Percentiles rank a stretch among this genome's conserved stretches.
phyloP scores from a whole-genome alignment of 768 basidiomycete genomes.

The Kwoniella europaea region DNA sequence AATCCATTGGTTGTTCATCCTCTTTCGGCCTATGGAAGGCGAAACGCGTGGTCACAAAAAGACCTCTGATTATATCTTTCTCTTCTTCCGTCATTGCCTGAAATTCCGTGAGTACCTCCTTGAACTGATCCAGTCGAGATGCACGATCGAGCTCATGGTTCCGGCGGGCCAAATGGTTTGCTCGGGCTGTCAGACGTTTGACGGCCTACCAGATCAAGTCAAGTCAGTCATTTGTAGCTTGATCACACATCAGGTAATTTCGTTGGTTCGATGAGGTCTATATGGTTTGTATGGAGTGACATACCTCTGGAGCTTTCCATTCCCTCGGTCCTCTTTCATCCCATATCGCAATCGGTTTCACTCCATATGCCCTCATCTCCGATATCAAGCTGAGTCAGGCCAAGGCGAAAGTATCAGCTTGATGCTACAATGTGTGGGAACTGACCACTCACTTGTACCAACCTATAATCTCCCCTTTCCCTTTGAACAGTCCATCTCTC shows the following conservation, averaged over 20 bases:
- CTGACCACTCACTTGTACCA: conserved; percentile 53
- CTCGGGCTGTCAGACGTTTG: conserved; percentile 30
- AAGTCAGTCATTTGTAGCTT: not conserved
- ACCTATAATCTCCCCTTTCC: conserved; percentile 50
- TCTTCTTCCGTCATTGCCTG: conserved; percentile 25
- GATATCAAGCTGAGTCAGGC: conserved; percentile 36
- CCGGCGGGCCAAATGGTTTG: conserved; percentile 34
- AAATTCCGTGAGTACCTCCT: conserved; percentile 24
- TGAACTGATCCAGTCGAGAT: conserved; percentile 30
- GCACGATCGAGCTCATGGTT: conserved; percentile 43
- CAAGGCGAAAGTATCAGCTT: not conserved
- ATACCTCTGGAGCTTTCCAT: conserved; percentile 56
- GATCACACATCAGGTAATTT: too few species aligned
- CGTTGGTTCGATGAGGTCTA: too few species aligned
- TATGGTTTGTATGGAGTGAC: too few species aligned
- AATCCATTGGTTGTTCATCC: not conserved
- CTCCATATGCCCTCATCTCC: conserved; percentile 41
- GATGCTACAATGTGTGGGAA: too few species aligned
- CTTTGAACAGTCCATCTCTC: conserved; percentile 39
- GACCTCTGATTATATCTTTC: conserved; percentile 25
- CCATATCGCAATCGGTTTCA: conserved; percentile 54
- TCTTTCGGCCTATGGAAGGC: conserved; percentile 19
- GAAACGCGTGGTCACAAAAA: conserved; percentile 27
- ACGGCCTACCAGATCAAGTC: conserved; percentile 24
- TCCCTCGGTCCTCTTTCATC: conserved; percentile 50